Percentiles rank a stretch among this genome's conserved stretches.
phyloP scores from a whole-genome alignment of 805 yeast species.

The Yarrowia porcina region DNA sequence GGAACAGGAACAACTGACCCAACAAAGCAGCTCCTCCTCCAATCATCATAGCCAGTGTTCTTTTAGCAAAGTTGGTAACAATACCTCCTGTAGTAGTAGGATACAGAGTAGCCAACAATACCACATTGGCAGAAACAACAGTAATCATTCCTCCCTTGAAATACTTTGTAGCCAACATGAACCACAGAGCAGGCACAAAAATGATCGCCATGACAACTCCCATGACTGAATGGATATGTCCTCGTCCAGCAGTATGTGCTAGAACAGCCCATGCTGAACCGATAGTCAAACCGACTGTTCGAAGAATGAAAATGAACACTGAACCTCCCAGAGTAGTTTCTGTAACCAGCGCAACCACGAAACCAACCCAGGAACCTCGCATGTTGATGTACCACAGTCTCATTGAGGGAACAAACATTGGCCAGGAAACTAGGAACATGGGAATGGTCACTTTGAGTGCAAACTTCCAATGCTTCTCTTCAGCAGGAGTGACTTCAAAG shows the following conservation, averaged over 20 bases:
- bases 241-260: constrained; percentile 45
- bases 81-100: constrained; percentile 45
- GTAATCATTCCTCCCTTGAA: constrained; percentile 52
- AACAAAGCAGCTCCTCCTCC: constrained; percentile 50
- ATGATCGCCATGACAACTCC: constrained; percentile 45
- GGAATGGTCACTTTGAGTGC: constrained; percentile 49
- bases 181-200: constrained; percentile 48
- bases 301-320: constrained; percentile 46
- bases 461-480: constrained; percentile 44
- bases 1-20: constrained; percentile 47
- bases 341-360: constrained; percentile 48
- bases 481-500: constrained; percentile 28
- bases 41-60: constrained; percentile 50
- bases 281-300: constrained; percentile 47
- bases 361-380: constrained; percentile 54
- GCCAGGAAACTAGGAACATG: constrained; percentile 48
- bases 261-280: constrained; percentile 53
- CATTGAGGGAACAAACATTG: constrained; percentile 48
- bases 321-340: constrained; percentile 54
- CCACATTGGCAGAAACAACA: constrained; percentile 48
- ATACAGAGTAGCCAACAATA: constrained; percentile 45
- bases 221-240: constrained; percentile 41
- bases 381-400: constrained; percentile 50
- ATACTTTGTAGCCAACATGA: constrained; percentile 46
- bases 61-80: constrained; percentile 46